phyloP scores from a whole-genome alignment of 495 filamentous ascomycete species.

The Endocarpon pusillum region DNA sequence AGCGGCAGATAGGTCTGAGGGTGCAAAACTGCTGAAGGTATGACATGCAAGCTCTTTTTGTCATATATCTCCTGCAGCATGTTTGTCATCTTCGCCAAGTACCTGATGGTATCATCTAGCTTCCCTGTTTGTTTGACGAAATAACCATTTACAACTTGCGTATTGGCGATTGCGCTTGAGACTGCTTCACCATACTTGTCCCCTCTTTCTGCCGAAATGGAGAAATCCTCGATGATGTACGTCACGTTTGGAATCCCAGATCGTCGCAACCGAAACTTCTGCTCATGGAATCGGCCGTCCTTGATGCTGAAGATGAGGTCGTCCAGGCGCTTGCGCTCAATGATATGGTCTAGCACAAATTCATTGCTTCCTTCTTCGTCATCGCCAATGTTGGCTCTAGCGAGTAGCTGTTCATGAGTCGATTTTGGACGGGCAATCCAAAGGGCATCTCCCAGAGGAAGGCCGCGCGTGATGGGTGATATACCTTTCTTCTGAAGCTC shows the following conservation, averaged over 20 bases:
- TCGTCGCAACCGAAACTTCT: conserved; percentile 63
- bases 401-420: conserved; percentile 13
- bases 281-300: conserved; percentile 71
- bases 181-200: conserved; percentile 47
- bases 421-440: conserved; percentile 62
- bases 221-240: conserved; percentile 65
- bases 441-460: conserved; percentile 61
- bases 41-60: conserved; percentile 15
- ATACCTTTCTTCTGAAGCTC: conserved; percentile 53
- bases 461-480: conserved; percentile 41
- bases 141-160: conserved; percentile 67
- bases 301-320: conserved; percentile 67
- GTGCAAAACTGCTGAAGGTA: conserved; percentile 14
- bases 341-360: conserved; percentile 60
- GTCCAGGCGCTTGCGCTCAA: conserved; percentile 71
- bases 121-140: conserved; percentile 64
- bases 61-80: conserved; percentile 51
- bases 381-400: too few species aligned
- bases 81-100: conserved; percentile 58
- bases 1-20: conserved; percentile 43
- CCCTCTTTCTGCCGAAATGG: conserved; percentile 29
- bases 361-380: conserved; percentile 64
- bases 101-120: conserved; percentile 67
- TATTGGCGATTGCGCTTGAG: conserved; percentile 57
- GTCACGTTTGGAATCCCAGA: conserved; percentile 59